Base-by-base conservation (phyloP, 1,284 basidiomycete species). In the Cryptococcus neoformans region DNA sequence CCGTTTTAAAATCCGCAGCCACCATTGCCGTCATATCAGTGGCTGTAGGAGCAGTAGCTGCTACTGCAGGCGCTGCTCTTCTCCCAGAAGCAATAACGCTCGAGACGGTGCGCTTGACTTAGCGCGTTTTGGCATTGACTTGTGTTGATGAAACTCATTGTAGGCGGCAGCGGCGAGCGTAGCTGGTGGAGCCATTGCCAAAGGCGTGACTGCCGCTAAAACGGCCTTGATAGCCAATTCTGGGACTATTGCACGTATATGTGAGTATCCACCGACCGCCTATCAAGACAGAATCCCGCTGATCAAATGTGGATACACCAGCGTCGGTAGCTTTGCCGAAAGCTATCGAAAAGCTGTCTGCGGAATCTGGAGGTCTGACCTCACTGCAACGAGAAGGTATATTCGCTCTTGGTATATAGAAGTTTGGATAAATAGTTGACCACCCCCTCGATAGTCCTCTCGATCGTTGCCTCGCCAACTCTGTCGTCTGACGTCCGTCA, bases 1-100 rank as follows among this genome's bases (percentile, higher is more conserved):
- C 69, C 1, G 54, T 72, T n/a, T 47, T 73, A 7, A 73, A 73
- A 59, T 70, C 68, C 5, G 71, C 71, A 37, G 71, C 71, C 9
- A 73, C 71, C n/a, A 73, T 73, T n/a, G 71, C 69, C 11, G 37
- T 73, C 12, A 44, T 73, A 3, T 68, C 68, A 8, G 46, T 73
- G 38, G 71, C 71, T 0, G 60, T 72, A 1, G 68, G 65, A 4
- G 68, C 69, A 9, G 71, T 66, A 16, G 70, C 68, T 9, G 71
- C 70, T 38, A 70, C 68, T 11, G 71, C 71, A 14, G 71, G 71
- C 40, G 69, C 69, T 6, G 69, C 71, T 16, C 48, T 73, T 12
- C 53, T 73, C n/a, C 71, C 71, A 7, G 68, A 68, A 55, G 57
- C 62, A 6, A 59, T 62, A 9, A 62, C 63, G 1, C 34, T 64